Evolutionary conservation across 139 green algal genomes (phyloP).

Genomic region (Coelastrella sp.): DNA sequence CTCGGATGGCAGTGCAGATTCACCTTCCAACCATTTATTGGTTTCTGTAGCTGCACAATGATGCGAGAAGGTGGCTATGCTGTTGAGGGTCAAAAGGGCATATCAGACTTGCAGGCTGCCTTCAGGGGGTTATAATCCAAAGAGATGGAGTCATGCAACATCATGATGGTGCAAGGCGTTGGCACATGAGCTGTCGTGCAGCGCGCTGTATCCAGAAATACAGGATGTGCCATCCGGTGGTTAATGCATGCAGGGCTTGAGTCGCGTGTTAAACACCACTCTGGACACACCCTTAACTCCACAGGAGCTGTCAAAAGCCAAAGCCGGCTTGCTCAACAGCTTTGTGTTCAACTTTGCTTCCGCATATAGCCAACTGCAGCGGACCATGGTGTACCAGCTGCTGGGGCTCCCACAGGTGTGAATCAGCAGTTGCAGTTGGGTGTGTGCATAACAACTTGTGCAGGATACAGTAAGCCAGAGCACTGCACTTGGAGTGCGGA

Average conservation of each 20-base stretch:
- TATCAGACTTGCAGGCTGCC: too few species aligned
- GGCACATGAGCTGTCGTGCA: too few species aligned
- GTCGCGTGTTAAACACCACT: slow-evolving; percentile 9
- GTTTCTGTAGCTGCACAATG: too few species aligned
- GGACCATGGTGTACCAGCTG: slow-evolving; percentile 69
- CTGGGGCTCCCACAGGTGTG: slow-evolving; percentile 75
- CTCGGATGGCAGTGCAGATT: background rate
- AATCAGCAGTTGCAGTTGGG: background rate
- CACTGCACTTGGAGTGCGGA: too few species aligned
- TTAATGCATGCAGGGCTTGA: slow-evolving; percentile 28
- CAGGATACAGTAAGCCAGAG: too few species aligned
- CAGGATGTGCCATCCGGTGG: background rate
- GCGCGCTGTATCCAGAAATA: too few species aligned
- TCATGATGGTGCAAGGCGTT: too few species aligned
- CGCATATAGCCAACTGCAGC: slow-evolving; percentile 68
- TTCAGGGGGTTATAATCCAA: too few species aligned
- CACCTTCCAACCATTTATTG: too few species aligned
- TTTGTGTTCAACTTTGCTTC: slow-evolving; percentile 87
- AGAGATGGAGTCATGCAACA: too few species aligned
- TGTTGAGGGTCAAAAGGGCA: too few species aligned
- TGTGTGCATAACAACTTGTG: background rate
- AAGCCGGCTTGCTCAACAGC: slow-evolving; percentile 74
- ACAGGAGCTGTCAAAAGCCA: slow-evolving; percentile 50
- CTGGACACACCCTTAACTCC: background rate
- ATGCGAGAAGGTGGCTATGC: too few species aligned